phyloP scores from a whole-genome alignment of 140 eudicot genomes.

The Bidens hawaiensis region DNA sequence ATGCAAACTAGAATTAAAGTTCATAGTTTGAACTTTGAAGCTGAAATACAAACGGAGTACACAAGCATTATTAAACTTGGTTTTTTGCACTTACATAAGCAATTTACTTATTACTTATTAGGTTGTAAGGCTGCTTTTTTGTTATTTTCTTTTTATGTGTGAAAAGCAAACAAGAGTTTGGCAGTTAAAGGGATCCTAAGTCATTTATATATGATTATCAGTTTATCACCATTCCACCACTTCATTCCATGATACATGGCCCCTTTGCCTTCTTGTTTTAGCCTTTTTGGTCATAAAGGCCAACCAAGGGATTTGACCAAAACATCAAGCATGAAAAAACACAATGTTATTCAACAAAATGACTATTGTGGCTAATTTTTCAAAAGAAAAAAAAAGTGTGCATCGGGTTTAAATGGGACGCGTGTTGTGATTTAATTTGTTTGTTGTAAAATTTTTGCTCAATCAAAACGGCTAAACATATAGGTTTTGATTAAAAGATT shows the following conservation, averaged over 20 bases:
- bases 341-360: neutral
- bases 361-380: neutral
- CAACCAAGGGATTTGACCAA: conserved; percentile 29
- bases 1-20: neutral
- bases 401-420: neutral
- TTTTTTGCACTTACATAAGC: neutral
- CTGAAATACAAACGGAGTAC: neutral
- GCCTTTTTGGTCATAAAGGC: conserved; percentile 35
- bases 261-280: conserved; percentile 16
- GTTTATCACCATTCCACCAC: conserved; percentile 29
- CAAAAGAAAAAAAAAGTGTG: no score
- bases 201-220: conserved; percentile 30
- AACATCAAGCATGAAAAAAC: conserved; percentile 13
- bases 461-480: neutral
- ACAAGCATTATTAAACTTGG: conserved; percentile 1
- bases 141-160: conserved; percentile 8
- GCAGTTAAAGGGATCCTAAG: conserved; percentile 33
- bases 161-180: conserved; percentile 31
- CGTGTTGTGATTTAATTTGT: neutral
- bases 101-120: neutral
- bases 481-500: neutral
- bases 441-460: neutral
- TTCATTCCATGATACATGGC: conserved; percentile 24
- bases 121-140: neutral
- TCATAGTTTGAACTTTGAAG: neutral